A percentile compares a stretch with the other conserved stretches of the same genome.
phyloP scores from a whole-genome alignment of 1,284 basidiomycete genomes.

The Cutaneotrichosporon cavernicola region DNA sequence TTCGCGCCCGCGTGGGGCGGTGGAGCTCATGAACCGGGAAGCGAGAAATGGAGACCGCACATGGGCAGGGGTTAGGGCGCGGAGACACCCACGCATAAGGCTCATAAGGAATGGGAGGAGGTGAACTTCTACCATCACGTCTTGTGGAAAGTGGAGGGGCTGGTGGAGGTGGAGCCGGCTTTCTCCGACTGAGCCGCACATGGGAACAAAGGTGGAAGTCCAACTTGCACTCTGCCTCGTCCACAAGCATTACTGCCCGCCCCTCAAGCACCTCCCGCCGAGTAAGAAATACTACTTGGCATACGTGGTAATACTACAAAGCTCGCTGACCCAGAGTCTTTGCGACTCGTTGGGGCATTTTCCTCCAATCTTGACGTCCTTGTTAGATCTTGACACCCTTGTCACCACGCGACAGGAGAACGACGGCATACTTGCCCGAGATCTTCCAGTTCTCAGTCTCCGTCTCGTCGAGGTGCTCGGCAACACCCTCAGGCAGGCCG shows the following conservation, averaged over 20 bases:
- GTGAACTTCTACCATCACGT: not conserved
- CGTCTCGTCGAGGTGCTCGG: conserved; percentile 75
- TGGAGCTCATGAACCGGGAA: not conserved
- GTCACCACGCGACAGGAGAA: conserved; percentile 6
- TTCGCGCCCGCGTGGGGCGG: not conserved
- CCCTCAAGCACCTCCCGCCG: not conserved
- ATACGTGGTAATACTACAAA: conserved; percentile 5
- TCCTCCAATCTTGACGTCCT: no score
- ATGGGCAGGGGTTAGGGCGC: not conserved
- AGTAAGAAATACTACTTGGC: not conserved
- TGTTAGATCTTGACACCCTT: conserved; percentile 7
- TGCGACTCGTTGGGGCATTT: not conserved
- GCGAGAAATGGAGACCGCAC: not conserved
- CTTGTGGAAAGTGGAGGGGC: not conserved
- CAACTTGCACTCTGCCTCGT: no score
- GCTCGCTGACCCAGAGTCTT: not conserved
- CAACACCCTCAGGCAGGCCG: conserved; percentile 65
- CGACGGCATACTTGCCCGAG: conserved; percentile 78
- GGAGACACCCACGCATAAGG: not conserved
- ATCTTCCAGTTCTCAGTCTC: conserved; percentile 93
- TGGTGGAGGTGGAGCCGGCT: conserved; percentile 3
- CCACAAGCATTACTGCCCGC: no score
- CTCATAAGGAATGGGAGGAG: not conserved
- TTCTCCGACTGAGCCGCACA: not conserved
- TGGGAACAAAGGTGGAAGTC: not conserved